Conservation (phyloP, 163 green algal species). For the Volvox carteri region DNA sequence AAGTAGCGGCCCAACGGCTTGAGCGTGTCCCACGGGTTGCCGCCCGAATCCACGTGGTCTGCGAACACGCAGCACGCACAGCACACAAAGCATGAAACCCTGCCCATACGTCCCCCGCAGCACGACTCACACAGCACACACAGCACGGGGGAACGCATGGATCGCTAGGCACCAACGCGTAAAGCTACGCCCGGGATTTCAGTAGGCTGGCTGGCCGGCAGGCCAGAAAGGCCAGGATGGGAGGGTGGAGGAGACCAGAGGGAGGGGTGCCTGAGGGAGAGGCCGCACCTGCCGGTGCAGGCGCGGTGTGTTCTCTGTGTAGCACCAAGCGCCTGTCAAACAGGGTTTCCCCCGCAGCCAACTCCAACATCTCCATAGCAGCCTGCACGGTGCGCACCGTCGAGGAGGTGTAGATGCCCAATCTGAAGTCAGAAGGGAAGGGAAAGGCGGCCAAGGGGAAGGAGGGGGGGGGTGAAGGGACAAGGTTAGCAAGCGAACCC, state of each 20-base stretch:
- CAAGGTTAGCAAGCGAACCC: not conserved
- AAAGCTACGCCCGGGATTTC: no score
- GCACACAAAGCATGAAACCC: no score
- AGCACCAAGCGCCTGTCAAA: constrained; percentile 61
- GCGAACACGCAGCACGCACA: not conserved
- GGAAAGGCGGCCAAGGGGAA: not conserved
- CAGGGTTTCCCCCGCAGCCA: constrained; percentile 56
- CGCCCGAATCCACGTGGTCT: constrained; percentile 59
- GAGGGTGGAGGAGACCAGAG: no score
- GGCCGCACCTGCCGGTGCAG: constrained; percentile 37
- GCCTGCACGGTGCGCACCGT: constrained; percentile 60
- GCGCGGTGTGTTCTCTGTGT: constrained; percentile 66
- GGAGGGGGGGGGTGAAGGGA: not conserved
- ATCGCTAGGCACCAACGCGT: no score
- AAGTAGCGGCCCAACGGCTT: constrained; percentile 80
- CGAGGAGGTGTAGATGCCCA: constrained; percentile 75
- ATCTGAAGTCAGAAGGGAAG: not conserved
- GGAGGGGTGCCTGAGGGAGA: no score
- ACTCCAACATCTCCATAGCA: constrained; percentile 71
- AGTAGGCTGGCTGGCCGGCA: no score
- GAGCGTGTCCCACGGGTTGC: constrained; percentile 79
- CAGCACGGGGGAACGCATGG: no score
- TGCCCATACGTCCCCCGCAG: no score
- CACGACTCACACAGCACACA: no score
- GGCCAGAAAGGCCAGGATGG: no score